A percentile compares a stretch with the other conserved stretches of the same genome.
phyloP scores from a whole-genome alignment of 805 yeast genomes.

The baker's yeast (Saccharomyces cerevisiae) region DNA sequence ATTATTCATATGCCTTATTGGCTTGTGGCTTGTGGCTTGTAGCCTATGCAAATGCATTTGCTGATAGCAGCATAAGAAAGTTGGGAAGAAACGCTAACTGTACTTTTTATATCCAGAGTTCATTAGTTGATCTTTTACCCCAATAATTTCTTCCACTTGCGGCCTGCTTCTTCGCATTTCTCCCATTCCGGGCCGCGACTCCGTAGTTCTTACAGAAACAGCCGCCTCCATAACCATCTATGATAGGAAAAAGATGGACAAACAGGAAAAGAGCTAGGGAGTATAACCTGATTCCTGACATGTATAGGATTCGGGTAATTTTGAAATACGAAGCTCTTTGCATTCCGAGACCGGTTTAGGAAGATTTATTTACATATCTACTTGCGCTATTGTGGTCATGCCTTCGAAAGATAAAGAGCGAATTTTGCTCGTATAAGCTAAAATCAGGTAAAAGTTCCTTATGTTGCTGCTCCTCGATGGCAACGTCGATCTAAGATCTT shows the following conservation, averaged over 20 bases:
- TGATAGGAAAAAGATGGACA: neutral
- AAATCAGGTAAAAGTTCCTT: neutral
- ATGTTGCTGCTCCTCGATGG: neutral
- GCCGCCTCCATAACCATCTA: neutral
- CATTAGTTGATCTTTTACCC: neutral
- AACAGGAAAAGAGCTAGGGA: neutral
- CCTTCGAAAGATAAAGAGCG: neutral
- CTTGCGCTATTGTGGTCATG: neutral
- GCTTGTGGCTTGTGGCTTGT: neutral
- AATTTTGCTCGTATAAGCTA: neutral
- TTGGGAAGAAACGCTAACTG: neutral
- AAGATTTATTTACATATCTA: neutral
- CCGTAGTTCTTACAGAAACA: neutral
- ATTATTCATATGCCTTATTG: neutral
- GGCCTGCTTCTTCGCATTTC: neutral
- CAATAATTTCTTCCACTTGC: neutral
- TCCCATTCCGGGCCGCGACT: neutral
- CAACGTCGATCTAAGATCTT: neutral
- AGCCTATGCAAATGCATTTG: too few species aligned
- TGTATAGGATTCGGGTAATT: neutral
- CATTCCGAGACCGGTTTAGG: neutral
- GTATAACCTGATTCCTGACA: neutral
- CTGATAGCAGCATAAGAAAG: neutral
- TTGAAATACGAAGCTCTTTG: neutral
- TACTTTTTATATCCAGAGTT: neutral